A percentile compares a stretch with the other conserved stretches of the same genome.
Conservation (phyloP, 108 stramenopile genomes). For the Epipyxis sp. region DNA sequence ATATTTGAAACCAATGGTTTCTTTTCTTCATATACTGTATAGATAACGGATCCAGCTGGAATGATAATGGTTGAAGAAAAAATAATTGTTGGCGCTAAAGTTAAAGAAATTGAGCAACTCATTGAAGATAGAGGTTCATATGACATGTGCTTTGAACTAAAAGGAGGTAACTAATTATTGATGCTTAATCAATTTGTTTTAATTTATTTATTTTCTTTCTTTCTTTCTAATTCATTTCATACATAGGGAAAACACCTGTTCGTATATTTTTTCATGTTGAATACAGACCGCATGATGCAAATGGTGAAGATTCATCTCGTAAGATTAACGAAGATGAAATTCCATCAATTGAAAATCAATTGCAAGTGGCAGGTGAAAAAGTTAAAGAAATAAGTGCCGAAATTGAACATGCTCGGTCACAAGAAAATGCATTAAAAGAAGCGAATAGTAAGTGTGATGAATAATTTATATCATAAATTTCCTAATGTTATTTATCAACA, state of each 20-base stretch:
- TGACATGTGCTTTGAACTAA: conserved; percentile 11
- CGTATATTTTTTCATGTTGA: conserved; percentile 1
- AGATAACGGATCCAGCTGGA: conserved; percentile 8
- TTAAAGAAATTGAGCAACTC: not conserved
- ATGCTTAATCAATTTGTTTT: not conserved
- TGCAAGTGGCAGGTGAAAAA: not conserved
- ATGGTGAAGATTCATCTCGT: not conserved
- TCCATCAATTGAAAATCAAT: not conserved
- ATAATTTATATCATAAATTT: not conserved
- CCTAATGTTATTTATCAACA: not conserved
- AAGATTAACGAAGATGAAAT: not conserved
- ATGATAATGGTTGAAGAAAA: not conserved
- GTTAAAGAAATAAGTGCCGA: conserved; percentile 4
- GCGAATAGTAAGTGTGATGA: not conserved
- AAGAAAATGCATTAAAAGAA: not conserved
- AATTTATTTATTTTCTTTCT: too few relatives aligned
- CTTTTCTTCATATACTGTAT: not conserved
- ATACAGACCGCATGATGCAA: not conserved
- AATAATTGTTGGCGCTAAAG: not conserved
- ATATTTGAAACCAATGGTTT: too few relatives aligned
- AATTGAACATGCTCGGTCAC: conserved; percentile 17
- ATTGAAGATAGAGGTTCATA: not conserved
- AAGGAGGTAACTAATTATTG: not conserved
- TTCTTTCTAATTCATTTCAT: not conserved
- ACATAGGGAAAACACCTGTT: conserved; percentile 3